Evolutionary conservation across 805 yeast genomes (phyloP).

Genomic region (Priceomyces melissophilus): DNA sequence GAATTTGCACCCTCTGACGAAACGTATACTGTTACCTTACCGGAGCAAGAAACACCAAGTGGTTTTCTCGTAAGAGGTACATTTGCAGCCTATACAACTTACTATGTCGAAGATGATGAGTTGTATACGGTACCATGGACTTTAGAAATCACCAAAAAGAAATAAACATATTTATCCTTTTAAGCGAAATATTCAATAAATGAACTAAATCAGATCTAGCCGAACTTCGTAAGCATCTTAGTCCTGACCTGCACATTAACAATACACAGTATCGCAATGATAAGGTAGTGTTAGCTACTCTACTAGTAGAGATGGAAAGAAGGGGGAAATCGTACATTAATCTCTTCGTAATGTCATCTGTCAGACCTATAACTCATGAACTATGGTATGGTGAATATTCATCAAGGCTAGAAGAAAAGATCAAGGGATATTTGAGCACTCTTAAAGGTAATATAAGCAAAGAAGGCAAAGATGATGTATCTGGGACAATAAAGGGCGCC

Average conservation of each 20-base stretch:
- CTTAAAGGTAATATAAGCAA: constrained; percentile 15
- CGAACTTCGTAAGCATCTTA: too few species aligned
- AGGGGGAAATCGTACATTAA: too few species aligned
- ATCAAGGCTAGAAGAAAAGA: constrained; percentile 43
- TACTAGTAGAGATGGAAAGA: too few species aligned
- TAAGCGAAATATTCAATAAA: too few species aligned
- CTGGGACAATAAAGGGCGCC: constrained; percentile 28
- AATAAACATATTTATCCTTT: not conserved
- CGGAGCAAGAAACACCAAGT: constrained; percentile 35
- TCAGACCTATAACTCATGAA: constrained; percentile 77
- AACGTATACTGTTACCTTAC: constrained; percentile 25
- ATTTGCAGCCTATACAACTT: constrained; percentile 29
- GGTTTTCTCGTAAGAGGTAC: constrained; percentile 37
- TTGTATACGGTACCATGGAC: constrained; percentile 30
- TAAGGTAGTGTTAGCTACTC: too few species aligned
- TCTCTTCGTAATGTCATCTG: constrained; percentile 10
- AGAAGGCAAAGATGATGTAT: constrained; percentile 43
- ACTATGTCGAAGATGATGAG: constrained; percentile 29
- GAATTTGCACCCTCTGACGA: constrained; percentile 32
- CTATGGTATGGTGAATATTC: constrained; percentile 71
- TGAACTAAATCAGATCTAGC: too few species aligned
- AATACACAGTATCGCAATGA: too few species aligned
- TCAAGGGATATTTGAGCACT: constrained; percentile 44
- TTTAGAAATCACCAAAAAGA: constrained; percentile 30
- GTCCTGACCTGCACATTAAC: too few species aligned